These are phyloP conservation scores for Rachicladosporium sp. DNA, from an alignment of 2,329 filamentous ascomycete species.

Conservation along the genomic window DNA sequence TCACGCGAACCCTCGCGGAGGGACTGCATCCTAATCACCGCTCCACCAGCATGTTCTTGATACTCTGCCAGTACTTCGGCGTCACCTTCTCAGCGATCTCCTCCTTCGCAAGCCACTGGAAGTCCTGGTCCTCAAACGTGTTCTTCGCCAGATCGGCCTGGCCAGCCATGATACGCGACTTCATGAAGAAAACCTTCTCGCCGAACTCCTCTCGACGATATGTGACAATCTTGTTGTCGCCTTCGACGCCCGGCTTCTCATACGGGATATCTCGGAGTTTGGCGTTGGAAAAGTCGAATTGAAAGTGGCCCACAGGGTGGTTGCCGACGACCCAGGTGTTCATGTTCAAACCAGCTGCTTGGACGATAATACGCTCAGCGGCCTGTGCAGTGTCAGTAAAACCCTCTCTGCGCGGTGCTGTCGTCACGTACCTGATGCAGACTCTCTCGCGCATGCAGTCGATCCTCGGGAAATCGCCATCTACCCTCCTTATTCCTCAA, in stretches of 20 bases:
- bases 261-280: slow-evolving; percentile 8
- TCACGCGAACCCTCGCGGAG: no score
- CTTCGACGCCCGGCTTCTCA: slow-evolving; percentile 2
- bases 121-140: slow-evolving; percentile 62
- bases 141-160: slow-evolving; percentile 71
- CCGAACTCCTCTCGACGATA: slow-evolving; percentile 39
- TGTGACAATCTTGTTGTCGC: slow-evolving; percentile 11
- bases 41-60: slow-evolving; percentile 75
- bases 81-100: slow-evolving; percentile 62
- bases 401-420: no score
- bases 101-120: slow-evolving; percentile 84
- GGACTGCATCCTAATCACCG: slow-evolving; percentile 35
- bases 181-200: slow-evolving; percentile 89
- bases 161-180: slow-evolving; percentile 92
- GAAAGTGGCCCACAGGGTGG: slow-evolving; percentile 71
- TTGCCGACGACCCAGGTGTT: slow-evolving; percentile 96
- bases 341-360: slow-evolving; percentile 83
- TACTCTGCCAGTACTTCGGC: slow-evolving; percentile 56
- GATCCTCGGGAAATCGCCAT: slow-evolving; percentile 74
- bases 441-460: slow-evolving; percentile 57
- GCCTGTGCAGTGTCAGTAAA: slow-evolving; percentile 42
- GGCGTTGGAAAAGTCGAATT: slow-evolving; percentile 41
- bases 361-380: slow-evolving; percentile 63
- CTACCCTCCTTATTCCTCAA: slow-evolving; percentile 58
- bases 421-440: slow-evolving; percentile 61